Base-by-base conservation (phyloP, 331 rosid species). In the Prunus yedoensis region DNA sequence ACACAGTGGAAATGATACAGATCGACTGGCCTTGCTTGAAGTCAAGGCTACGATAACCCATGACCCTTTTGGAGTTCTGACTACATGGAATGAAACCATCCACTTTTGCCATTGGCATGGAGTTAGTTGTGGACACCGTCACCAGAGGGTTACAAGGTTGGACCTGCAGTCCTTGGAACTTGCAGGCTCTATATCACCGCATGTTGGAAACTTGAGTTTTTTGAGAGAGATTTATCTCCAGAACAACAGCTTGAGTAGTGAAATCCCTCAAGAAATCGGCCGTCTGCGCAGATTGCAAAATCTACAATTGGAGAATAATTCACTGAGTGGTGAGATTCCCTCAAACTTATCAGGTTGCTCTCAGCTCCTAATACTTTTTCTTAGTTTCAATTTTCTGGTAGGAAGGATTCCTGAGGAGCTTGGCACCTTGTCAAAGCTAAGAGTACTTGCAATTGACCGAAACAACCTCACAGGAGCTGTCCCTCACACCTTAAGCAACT, bases 261-360 rank as follows among this genome's bases (percentile, higher is more conserved):
- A 4, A 61, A 61, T 61, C 38, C 66, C 66, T 14, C 41, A 41
- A 15, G 43, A 27, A 5, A 27, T 61, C 1, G 43, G 43, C 5
- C 41, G 20, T 61, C 66, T 61, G 20, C 12, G 20, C 43, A 13
- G 43, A 27, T 61, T 61, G 43, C 66, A 61, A 14, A 13, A 6
- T 21, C 30, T 61, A 61, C 20, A 5, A 5, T 61, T 61, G 45
- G 20, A 61, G 2, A 61, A 28, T 15, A 61, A 61, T 28, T 61
- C 66, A 61, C 21, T 61, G 66, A 61, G 66, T 3, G 66, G 66
- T 61, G 66, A 27, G 16, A 61, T 61, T 27, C 66, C 66, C 45
- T 61, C 45, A 0, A 61, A 61, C 43, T 6, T 61, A 61, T 61
- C 66, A 16, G 25, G 43, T 13, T 59, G 66, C 66, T 12, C 43